A percentile compares a stretch with the other conserved stretches of the same genome.
phyloP scores from a whole-genome alignment of 2,329 filamentous ascomycete genomes.

The Amauroascus verrucosus region DNA sequence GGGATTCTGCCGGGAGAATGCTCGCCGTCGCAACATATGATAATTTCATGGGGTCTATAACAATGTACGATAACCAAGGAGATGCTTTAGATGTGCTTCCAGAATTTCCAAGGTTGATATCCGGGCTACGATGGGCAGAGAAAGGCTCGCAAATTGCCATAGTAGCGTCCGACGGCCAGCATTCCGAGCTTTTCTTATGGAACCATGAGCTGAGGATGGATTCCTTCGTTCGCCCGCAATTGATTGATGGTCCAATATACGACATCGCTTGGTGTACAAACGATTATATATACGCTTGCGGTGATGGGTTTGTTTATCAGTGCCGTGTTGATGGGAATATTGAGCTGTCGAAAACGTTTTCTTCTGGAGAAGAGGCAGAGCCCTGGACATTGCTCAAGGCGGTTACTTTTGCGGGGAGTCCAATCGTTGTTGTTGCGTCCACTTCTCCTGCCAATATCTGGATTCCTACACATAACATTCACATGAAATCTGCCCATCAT shows the following conservation, averaged over 20 bases:
- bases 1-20: slow-evolving; percentile 37
- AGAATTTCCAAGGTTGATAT: slow-evolving; percentile 37
- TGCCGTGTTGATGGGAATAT: slow-evolving; percentile 33
- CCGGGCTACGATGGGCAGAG: slow-evolving; percentile 34
- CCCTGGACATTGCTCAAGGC: slow-evolving; percentile 36
- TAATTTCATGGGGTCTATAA: slow-evolving; percentile 35
- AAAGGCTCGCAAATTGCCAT: slow-evolving; percentile 33
- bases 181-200: slow-evolving; percentile 37
- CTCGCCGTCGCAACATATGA: slow-evolving; percentile 40
- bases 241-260: slow-evolving; percentile 32
- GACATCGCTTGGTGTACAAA: slow-evolving; percentile 36
- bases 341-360: slow-evolving; percentile 28
- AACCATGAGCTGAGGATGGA: slow-evolving; percentile 32
- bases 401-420: slow-evolving; percentile 21
- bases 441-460: slow-evolving; percentile 32
- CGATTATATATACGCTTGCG: slow-evolving; percentile 32
- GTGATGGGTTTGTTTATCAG: slow-evolving; percentile 33
- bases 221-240: slow-evolving; percentile 28
- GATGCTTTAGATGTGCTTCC: slow-evolving; percentile 37
- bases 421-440: slow-evolving; percentile 31
- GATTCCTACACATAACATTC: slow-evolving; percentile 37
- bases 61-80: slow-evolving; percentile 37
- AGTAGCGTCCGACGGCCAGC: slow-evolving; percentile 34
- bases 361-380: slow-evolving; percentile 23
- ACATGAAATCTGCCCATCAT: slow-evolving; percentile 32